Conservation (phyloP, 345 rosid genomes). For the Boechera divaricarpa region DNA sequence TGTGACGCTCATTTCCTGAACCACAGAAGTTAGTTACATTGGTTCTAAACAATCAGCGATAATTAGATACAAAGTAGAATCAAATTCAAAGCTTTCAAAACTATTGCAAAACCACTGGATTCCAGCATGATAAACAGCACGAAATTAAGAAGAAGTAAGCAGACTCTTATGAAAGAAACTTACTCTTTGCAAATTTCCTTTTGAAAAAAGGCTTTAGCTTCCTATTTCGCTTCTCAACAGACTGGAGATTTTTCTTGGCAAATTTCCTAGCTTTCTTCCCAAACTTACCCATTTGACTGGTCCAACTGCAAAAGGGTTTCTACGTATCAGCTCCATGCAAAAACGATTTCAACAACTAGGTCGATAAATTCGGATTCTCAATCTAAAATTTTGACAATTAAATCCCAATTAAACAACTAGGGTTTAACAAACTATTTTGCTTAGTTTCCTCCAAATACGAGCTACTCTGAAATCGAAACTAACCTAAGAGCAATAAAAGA, state of each 20-base stretch:
- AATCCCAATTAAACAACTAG: constrained; percentile 2
- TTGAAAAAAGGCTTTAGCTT: constrained; percentile 71
- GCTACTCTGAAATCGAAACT: background rate
- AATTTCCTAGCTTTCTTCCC: constrained; percentile 97
- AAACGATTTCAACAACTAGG: background rate
- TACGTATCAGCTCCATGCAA: background rate
- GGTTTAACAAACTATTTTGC: constrained; percentile 1
- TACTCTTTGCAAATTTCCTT: constrained; percentile 68
- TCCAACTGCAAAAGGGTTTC: background rate
- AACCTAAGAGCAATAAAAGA: background rate
- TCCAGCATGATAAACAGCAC: background rate
- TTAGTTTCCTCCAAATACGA: background rate
- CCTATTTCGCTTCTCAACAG: constrained; percentile 64
- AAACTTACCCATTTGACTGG: constrained; percentile 65
- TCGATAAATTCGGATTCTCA: background rate
- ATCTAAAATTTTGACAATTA: background rate
- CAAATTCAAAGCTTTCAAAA: background rate
- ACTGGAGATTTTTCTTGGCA: constrained; percentile 91
- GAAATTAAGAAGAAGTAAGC: background rate
- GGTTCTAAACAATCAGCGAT: background rate
- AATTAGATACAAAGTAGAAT: background rate
- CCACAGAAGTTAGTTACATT: background rate
- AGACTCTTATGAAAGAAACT: constrained; percentile 25
- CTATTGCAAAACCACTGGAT: background rate
- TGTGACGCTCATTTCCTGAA: constrained; percentile 46